Percentiles rank a stretch among this genome's conserved stretches.
These are phyloP conservation scores for Venturiaceae sp. DNA, from an alignment of 2,329 filamentous ascomycete genomes.

Conservation along the genomic window DNA sequence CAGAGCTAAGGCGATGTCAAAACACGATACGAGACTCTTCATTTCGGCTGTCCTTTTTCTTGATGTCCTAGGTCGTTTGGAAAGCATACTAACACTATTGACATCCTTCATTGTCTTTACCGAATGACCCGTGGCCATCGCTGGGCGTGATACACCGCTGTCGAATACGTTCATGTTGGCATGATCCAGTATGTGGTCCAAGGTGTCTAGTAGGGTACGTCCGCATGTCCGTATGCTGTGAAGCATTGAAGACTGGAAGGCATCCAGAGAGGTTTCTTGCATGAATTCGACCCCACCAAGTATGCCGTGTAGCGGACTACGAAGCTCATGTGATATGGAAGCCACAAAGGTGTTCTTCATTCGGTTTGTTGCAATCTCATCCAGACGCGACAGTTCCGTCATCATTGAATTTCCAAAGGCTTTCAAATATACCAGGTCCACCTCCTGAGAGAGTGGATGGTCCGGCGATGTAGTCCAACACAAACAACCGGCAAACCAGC, in stretches of 20 bases:
- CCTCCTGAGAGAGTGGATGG: constrained; percentile 33
- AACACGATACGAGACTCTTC: too few relatives aligned
- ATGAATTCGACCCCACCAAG: constrained; percentile 12
- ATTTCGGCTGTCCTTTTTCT: background rate
- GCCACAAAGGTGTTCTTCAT: constrained; percentile 31
- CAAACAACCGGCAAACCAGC: constrained; percentile 12
- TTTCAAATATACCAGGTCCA: constrained; percentile 41
- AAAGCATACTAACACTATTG: background rate
- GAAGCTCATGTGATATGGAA: constrained; percentile 28
- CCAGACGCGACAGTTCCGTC: constrained; percentile 43
- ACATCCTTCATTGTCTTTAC: constrained; percentile 13
- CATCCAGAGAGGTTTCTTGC: background rate
- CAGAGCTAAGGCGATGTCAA: background rate
- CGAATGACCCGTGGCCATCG: too few relatives aligned
- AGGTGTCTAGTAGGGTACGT: constrained; percentile 30
- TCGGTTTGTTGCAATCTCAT: constrained; percentile 33
- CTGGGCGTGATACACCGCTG: too few relatives aligned
- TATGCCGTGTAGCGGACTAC: constrained; percentile 17
- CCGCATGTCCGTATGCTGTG: constrained; percentile 29
- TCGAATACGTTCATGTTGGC: constrained; percentile 4
- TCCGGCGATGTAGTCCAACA: constrained; percentile 20
- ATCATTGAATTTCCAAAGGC: constrained; percentile 47
- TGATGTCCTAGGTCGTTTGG: background rate
- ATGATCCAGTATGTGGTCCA: constrained; percentile 25
- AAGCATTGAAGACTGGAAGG: constrained; percentile 13